phyloP scores from a whole-genome alignment of 495 filamentous ascomycete genomes.

The Podospora conica region DNA sequence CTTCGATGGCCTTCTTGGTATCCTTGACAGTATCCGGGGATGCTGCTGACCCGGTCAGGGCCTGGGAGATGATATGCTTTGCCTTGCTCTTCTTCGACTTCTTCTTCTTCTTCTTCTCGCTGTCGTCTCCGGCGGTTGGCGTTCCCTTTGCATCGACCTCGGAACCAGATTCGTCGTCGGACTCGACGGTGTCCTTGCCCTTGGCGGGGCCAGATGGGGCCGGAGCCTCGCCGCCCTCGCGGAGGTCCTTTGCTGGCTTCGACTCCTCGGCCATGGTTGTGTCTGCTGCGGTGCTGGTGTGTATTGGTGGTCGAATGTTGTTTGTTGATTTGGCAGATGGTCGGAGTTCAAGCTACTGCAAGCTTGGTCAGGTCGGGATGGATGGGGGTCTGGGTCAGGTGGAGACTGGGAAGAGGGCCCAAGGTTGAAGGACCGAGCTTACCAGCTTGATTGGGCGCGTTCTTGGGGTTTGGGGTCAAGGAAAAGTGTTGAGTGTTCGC shows the following conservation, averaged over 20 bases:
- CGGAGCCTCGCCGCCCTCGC: neutral
- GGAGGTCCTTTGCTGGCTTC: conserved; percentile 30
- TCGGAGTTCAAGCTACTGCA: neutral
- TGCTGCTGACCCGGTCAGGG: conserved; percentile 11
- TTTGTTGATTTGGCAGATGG: neutral
- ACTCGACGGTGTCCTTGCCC: conserved; percentile 26
- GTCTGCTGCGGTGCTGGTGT: too few relatives aligned
- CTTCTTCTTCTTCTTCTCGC: conserved; percentile 48
- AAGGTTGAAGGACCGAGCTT: neutral
- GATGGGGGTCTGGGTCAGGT: neutral
- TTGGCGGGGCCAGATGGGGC: conserved; percentile 22
- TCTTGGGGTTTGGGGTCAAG: neutral
- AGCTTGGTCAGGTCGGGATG: neutral
- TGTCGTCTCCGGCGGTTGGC: conserved; percentile 21
- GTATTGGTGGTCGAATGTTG: neutral
- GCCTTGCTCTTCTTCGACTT: conserved; percentile 45
- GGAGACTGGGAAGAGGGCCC: neutral
- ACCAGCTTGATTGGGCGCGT: neutral
- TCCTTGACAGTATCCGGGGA: conserved; percentile 13
- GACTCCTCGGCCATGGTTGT: conserved; percentile 45
- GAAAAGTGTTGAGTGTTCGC: neutral
- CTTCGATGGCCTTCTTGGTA: conserved; percentile 37
- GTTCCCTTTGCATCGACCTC: conserved; percentile 22
- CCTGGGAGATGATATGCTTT: conserved; percentile 26
- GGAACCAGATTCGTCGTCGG: conserved; percentile 33